phyloP scores from a whole-genome alignment of 1,284 basidiomycete genomes.

The Ceratobasidium sp. region DNA sequence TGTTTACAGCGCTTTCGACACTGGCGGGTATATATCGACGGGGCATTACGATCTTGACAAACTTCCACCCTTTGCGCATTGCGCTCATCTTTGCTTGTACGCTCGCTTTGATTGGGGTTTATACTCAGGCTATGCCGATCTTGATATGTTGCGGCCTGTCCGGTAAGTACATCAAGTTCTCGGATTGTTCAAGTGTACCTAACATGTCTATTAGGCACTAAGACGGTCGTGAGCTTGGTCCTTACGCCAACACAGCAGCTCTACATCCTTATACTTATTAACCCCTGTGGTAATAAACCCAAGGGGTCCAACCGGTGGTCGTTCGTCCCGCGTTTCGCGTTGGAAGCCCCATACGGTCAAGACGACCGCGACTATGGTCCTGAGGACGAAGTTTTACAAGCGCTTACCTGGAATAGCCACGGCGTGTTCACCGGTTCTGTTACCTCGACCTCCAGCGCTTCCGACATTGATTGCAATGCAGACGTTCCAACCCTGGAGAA shows the following conservation, averaged over 20 bases:
- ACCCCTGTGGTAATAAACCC: not conserved
- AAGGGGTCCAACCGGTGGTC: not conserved
- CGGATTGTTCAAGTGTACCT: not conserved
- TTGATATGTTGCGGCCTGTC: not conserved
- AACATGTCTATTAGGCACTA: not conserved
- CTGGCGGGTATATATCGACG: too few relatives aligned
- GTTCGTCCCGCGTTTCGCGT: not conserved
- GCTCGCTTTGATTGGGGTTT: not conserved
- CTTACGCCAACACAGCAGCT: not conserved
- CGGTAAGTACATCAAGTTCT: not conserved
- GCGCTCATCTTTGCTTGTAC: not conserved
- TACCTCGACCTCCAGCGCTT: not conserved
- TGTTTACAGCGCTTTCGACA: too few relatives aligned
- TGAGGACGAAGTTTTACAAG: not conserved
- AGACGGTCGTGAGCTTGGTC: not conserved
- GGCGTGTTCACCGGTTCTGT: not conserved
- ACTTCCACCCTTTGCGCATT: not conserved
- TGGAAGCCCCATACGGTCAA: not conserved
- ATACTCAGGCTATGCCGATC: not conserved
- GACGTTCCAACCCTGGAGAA: too few relatives aligned
- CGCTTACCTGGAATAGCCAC: not conserved
- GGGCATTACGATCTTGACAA: not conserved
- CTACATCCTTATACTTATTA: not conserved
- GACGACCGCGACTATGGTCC: not conserved
- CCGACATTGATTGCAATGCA: not conserved